A percentile compares a stretch with the other conserved stretches of the same genome.
phyloP scores from a whole-genome alignment of 148 eudicot genomes.

The Rhododendron kiyosumense region DNA sequence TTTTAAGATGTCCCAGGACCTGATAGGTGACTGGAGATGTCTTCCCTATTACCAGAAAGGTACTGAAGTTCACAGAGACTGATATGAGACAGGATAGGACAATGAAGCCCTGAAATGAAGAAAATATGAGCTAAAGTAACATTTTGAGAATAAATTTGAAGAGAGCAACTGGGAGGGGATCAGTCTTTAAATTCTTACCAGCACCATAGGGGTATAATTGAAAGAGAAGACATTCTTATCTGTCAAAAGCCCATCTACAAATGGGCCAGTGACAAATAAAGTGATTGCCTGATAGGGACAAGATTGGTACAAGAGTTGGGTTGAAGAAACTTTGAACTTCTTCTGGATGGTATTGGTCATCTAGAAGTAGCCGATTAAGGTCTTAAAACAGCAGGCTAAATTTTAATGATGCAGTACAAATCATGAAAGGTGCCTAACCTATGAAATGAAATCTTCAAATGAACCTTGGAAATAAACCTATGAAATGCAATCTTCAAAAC shows the following conservation, averaged over 20 bases:
- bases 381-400: conserved; percentile 13
- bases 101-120: conserved; percentile 65
- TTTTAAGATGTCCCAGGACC: conserved; percentile 89
- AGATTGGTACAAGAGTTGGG: conserved; percentile 90
- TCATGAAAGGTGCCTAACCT: neutral
- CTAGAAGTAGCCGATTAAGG: conserved; percentile 52
- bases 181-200: conserved; percentile 37
- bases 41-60: conserved; percentile 92
- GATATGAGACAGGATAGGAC: conserved; percentile 81
- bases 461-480: too few species aligned
- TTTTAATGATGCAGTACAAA: neutral
- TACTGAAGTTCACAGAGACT: conserved; percentile 90
- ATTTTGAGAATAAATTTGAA: neutral
- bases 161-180: neutral
- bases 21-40: conserved; percentile 97
- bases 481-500: too few species aligned
- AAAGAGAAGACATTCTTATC: conserved; percentile 76
- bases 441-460: too few species aligned
- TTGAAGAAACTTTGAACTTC: conserved; percentile 93
- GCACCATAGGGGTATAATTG: conserved; percentile 70
- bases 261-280: conserved; percentile 74
- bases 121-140: neutral
- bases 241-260: conserved; percentile 79
- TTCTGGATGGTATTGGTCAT: conserved; percentile 98
- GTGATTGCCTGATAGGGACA: conserved; percentile 87